Base-by-base conservation (phyloP, 1,284 basidiomycete genomes). In the Apiotrichum akiyoshidainum region DNA sequence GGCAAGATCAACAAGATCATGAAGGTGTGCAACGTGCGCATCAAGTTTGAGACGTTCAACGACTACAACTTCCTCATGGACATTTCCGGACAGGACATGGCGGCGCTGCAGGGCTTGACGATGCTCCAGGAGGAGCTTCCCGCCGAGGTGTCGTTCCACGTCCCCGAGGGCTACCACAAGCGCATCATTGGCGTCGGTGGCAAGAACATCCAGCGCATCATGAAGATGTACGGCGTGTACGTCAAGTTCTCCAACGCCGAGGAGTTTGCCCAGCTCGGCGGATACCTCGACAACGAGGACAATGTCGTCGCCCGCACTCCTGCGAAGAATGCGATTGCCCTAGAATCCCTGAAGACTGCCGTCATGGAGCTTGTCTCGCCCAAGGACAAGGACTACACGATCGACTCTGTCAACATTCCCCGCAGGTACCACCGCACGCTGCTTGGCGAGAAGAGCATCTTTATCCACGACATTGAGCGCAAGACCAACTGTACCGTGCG, bases 241-340 rank as follows among this genome's bases (percentile, higher is more conserved):
- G 96, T 99, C 79, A 99, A 99, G 80, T 99, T 99, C 74, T 94
- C 92, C 45, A 99, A 98, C 76, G 92, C 93, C 8, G 94, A 98
- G 68, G 96, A 99, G 77, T 98, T 95, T 77, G 92, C 92, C 46
- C 86, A 89, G 12, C 83, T 96, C 58, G 95, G 93, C 37, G 94
- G 94, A 16, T 97, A 98, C 78, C 86, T 90, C 69, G 93, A 99
- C 78, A 96, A 96, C 76, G 95, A 98, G 74, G 95, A 99, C 80
- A 99, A 99, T 71, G 95, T 99, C 53, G 87, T 99, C 46, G 95
- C 95, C 21, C 85, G 95, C 50, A 99, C 95, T 5, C 95, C 95
- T 9, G 92, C 93, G 46, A 99, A 99, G 84, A 99, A 99, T 73
- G 91, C 92, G 11, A 87, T 89, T 75, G 96, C 95, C 76, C 80